A percentile compares a stretch with the other conserved stretches of the same genome.
These are phyloP conservation scores for Ambrosia artemisiifolia DNA, from an alignment of 129 eudicot genomes.

Conservation along the genomic window DNA sequence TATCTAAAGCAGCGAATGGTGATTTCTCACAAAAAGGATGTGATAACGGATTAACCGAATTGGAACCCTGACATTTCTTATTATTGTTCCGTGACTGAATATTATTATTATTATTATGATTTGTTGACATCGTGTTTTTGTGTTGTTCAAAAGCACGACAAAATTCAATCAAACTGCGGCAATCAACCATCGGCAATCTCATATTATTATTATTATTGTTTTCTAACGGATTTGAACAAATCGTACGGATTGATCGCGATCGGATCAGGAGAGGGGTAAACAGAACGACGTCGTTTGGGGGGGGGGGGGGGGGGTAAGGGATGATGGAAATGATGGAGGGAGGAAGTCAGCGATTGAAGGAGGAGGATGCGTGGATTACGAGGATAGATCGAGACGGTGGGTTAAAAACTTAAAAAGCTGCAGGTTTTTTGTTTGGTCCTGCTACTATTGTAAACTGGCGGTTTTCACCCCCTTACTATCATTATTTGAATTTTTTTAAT, in stretches of 20 bases:
- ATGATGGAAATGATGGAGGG: slow-evolving; percentile 1
- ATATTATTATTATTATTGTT: slow-evolving; percentile 3
- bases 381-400: slow-evolving; percentile 32
- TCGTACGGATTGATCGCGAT: too few species aligned
- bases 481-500: not conserved
- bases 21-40: slow-evolving; percentile 44
- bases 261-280: too few species aligned
- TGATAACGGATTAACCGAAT: slow-evolving; percentile 34
- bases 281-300: too few species aligned
- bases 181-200: slow-evolving; percentile 60
- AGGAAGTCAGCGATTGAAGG: slow-evolving; percentile 25
- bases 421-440: not conserved
- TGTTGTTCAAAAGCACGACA: slow-evolving; percentile 52
- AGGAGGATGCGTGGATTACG: slow-evolving; percentile 29
- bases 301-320: not conserved
- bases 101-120: slow-evolving; percentile 17
- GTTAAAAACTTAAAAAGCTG: slow-evolving; percentile 30
- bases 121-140: slow-evolving; percentile 20
- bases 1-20: slow-evolving; percentile 42
- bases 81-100: slow-evolving; percentile 24
- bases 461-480: not conserved
- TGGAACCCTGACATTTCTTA: slow-evolving; percentile 17
- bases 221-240: too few species aligned
- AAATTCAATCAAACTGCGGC: slow-evolving; percentile 54
- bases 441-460: not conserved